Evolutionary conservation across 495 filamentous ascomycete species (phyloP), one percentile per base, ranked within the genome.

Genomic region (Neurospora pannonica): DNA sequence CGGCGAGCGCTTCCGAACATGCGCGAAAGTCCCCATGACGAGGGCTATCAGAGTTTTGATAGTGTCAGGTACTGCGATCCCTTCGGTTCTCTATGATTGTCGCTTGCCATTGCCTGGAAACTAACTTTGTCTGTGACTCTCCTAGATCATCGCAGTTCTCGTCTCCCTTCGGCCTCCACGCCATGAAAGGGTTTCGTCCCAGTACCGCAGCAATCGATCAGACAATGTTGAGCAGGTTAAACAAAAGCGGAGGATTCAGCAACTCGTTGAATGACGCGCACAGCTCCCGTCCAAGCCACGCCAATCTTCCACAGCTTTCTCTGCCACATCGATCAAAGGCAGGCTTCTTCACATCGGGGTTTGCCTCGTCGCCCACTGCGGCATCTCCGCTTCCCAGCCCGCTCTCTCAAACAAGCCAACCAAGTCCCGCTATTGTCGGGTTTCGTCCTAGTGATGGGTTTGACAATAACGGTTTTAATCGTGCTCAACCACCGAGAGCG

Each of bases 171-270:
- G 82, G 84, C 72, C 81, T 80, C 71, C 85, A 88, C 71, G 79
- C 86, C 73, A 82, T 84, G 72, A 87, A 81, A 37, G 83, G 92
- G 85, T 83, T 85, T 79, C 89, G 86, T 73, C 79, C 79, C 34
- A 89, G 88, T 9, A 91, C 88, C 19, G 89, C 92, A 76, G 89
- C 89, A 37, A 96, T 96, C 78, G 94, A 97, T 77, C 91, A 91
- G 79, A 90, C 91, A 74, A 83, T 95, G 71, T 82, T 96, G 36
- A 93, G 92, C 67, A 95, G 92, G 79, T 90, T 85, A 85, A 92
- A 83, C 87, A 90, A 82, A 79, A 87, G 72, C 84, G 89, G 79
- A 74, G 83, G 87, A 38, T 84, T 88, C 70, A 87, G 85, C 75
- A 81, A 84, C 42, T 84, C 88, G 11, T 79, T 87, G 77, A 91